phyloP scores from a whole-genome alignment of 2,329 filamentous ascomycete genomes.

The Emericellopsis cladophorae region DNA sequence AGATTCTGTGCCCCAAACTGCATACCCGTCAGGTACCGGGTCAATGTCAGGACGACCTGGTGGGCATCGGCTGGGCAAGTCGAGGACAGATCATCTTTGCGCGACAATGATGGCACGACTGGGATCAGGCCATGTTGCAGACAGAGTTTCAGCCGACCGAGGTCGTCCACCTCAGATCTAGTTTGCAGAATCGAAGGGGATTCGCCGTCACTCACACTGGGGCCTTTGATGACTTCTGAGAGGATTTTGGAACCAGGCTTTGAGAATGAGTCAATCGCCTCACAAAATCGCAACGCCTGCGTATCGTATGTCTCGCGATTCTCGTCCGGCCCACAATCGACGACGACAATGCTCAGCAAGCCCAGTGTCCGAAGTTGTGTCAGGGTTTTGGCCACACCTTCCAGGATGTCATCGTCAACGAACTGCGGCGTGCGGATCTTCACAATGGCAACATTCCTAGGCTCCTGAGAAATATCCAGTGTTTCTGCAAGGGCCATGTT shows the following conservation, averaged over 20 bases:
- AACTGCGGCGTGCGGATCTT: constrained; percentile 67
- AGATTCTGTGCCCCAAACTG: constrained; percentile 21
- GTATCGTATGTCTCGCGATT: constrained; percentile 30
- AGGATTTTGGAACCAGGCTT: constrained; percentile 57
- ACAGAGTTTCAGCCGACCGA: constrained; percentile 15
- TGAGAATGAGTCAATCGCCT: constrained; percentile 59
- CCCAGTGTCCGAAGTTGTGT: constrained; percentile 74
- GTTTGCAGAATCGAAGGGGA: constrained; percentile 9
- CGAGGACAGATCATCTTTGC: constrained; percentile 18
- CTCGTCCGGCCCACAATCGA: constrained; percentile 51
- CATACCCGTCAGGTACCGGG: constrained; percentile 61
- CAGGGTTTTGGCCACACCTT: constrained; percentile 71
- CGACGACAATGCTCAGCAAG: constrained; percentile 67
- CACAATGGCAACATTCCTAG: constrained; percentile 54
- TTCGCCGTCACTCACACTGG: not conserved
- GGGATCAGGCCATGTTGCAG: constrained; percentile 19
- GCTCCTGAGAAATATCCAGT: not conserved
- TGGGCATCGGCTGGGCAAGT: constrained; percentile 28
- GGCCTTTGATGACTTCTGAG: constrained; percentile 25
- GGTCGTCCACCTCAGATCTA: constrained; percentile 16
- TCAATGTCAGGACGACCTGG: constrained; percentile 65
- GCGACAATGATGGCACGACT: constrained; percentile 27
- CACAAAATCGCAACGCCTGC: constrained; percentile 63
- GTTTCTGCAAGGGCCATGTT: not conserved
- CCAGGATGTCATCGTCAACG: constrained; percentile 54